Evolutionary conservation across 768 basidiomycete genomes (phyloP).

Genomic region (Xerocomellus intermedius): DNA sequence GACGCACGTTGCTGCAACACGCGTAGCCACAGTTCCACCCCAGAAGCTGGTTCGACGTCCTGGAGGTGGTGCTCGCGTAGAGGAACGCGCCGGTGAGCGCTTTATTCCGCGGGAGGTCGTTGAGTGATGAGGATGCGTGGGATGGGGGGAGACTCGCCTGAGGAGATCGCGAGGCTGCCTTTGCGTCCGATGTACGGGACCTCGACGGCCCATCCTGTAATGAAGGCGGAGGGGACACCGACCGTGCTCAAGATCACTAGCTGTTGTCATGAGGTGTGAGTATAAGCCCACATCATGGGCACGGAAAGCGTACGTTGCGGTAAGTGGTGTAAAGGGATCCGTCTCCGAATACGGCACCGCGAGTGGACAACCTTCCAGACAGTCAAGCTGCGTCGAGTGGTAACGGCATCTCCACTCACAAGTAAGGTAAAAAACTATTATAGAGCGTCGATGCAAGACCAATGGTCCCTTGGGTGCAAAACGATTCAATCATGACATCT

Average conservation of each 20-base stretch:
- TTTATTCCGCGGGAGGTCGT: conserved; percentile 47
- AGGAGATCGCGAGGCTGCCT: conserved; percentile 63
- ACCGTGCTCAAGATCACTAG: conserved; percentile 67
- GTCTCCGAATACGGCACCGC: conserved; percentile 69
- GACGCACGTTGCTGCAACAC: conserved; percentile 57
- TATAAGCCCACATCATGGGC: background rate
- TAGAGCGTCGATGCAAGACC: conserved; percentile 73
- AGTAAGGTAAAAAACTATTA: conserved; percentile 51
- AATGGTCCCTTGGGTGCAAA: conserved; percentile 51
- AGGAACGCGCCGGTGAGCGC: conserved; percentile 75
- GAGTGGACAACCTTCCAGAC: conserved; percentile 49
- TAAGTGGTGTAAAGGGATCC: conserved; percentile 70
- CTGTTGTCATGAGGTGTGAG: conserved; percentile 32
- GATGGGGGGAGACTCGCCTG: conserved; percentile 44
- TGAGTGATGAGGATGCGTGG: conserved; percentile 37
- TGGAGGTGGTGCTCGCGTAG: conserved; percentile 71
- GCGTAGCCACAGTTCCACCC: conserved; percentile 80
- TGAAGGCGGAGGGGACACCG: conserved; percentile 68
- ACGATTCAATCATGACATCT: background rate
- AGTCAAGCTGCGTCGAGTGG: background rate
- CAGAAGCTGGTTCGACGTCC: conserved; percentile 62
- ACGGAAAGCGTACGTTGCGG: conserved; percentile 50
- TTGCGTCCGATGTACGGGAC: conserved; percentile 59
- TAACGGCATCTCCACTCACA: conserved; percentile 34
- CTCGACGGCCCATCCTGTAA: conserved; percentile 73